Conservation (phyloP, 768 basidiomycete species). For the Russula brevipes region DNA sequence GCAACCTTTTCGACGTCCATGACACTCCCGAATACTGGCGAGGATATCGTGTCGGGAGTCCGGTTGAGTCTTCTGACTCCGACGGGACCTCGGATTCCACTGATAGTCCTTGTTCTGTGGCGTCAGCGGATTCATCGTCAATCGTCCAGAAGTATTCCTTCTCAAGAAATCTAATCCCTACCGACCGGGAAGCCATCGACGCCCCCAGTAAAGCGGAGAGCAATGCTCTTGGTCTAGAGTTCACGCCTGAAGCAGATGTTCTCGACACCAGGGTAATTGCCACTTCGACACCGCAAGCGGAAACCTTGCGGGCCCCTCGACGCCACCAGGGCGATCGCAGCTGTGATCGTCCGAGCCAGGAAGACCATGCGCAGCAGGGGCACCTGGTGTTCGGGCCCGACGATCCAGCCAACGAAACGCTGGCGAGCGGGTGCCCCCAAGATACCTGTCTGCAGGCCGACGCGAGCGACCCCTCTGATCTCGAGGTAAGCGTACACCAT, state of each 20-base stretch:
- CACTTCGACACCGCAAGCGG: not conserved
- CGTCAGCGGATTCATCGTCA: not conserved
- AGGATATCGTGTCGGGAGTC: not conserved
- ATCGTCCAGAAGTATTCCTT: too few relatives aligned
- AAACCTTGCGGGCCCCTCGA: conserved; percentile 4
- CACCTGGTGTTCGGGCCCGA: not conserved
- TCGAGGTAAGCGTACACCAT: not conserved
- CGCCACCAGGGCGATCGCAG: conserved; percentile 12
- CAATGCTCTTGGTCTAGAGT: not conserved
- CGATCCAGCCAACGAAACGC: not conserved
- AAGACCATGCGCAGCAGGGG: not conserved
- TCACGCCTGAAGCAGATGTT: not conserved
- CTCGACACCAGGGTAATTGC: not conserved
- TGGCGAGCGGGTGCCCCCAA: not conserved
- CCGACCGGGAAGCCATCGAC: not conserved
- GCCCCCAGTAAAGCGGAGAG: not conserved
- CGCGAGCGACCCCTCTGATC: not conserved
- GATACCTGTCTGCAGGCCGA: not conserved
- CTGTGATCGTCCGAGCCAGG: not conserved
- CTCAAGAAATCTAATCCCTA: not conserved
- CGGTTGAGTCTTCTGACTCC: conserved; percentile 2
- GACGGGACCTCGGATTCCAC: not conserved
- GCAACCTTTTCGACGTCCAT: not conserved
- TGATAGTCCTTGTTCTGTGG: not conserved
- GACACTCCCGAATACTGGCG: not conserved